phyloP scores from a whole-genome alignment of 2,329 filamentous ascomycete genomes.

The Paracoccidioides lutzii region DNA sequence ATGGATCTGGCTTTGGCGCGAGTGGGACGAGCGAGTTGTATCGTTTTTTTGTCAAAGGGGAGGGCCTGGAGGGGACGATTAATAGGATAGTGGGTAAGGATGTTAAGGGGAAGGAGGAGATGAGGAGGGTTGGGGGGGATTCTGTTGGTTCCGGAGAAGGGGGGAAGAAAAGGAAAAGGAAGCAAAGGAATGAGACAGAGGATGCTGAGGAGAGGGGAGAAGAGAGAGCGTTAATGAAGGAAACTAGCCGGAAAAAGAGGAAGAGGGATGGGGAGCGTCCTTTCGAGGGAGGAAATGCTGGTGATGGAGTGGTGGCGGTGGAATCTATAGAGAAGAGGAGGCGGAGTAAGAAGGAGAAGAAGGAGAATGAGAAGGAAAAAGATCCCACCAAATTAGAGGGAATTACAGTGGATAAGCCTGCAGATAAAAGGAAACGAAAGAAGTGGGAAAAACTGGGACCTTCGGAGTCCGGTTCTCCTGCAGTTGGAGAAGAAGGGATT shows the following conservation, averaged over 20 bases:
- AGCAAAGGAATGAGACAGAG: conserved; percentile 20
- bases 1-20: conserved; percentile 35
- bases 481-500: conserved; percentile 14
- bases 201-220: conserved; percentile 18
- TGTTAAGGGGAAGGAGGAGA: conserved; percentile 19
- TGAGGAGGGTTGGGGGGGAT: conserved; percentile 25
- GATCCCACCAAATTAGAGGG: conserved; percentile 4
- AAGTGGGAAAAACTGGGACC: conserved; percentile 6
- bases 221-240: background rate
- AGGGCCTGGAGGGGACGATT: conserved; percentile 58
- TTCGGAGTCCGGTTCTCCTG: background rate
- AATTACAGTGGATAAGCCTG: conserved; percentile 1
- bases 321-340: conserved; percentile 12
- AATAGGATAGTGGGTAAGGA: conserved; percentile 11
- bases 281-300: background rate
- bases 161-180: conserved; percentile 15
- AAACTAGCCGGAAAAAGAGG: conserved; percentile 4
- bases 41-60: conserved; percentile 71
- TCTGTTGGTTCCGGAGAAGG: conserved; percentile 9
- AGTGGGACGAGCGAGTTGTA: conserved; percentile 49
- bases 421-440: conserved; percentile 7
- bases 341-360: conserved; percentile 7
- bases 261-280: conserved; percentile 15
- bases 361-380: conserved; percentile 6
- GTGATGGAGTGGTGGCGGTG: conserved; percentile 11